A percentile compares a stretch with the other conserved stretches of the same genome.
Conservation (phyloP, 345 rosid genomes). For the Durio zibethinus region DNA sequence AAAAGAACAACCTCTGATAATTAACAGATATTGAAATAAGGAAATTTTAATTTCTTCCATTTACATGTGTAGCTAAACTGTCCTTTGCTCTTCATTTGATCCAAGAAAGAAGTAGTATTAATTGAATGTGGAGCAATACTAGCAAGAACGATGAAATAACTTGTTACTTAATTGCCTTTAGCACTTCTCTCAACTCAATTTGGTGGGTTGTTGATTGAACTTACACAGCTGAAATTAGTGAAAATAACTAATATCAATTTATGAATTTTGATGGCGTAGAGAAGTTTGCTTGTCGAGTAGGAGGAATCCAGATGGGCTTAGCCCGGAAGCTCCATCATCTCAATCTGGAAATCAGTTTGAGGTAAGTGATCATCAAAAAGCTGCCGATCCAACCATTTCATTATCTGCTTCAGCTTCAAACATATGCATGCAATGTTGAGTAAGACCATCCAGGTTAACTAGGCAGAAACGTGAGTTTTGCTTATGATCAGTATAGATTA, state of each 20-base stretch:
- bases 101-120: background rate
- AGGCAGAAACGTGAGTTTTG: background rate
- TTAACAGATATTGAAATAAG: background rate
- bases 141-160: background rate
- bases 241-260: background rate
- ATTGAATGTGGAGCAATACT: background rate
- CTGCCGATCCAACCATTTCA: background rate
- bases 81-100: background rate
- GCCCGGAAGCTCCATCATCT: constrained; percentile 1
- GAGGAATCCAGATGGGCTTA: background rate
- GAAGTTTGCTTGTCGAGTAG: constrained; percentile 26
- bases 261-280: constrained; percentile 18
- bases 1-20: background rate
- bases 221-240: background rate
- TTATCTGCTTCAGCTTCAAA: background rate
- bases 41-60: background rate
- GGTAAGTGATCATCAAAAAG: constrained; percentile 7
- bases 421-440: background rate
- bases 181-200: background rate
- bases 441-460: background rate
- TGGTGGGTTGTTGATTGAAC: background rate
- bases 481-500: background rate
- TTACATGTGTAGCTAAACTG: background rate
- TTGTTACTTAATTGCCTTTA: background rate
- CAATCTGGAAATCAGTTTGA: constrained; percentile 8